These are phyloP conservation scores for Hortaea sp. DNA, from an alignment of 2,329 filamentous ascomycete species.

Conservation along the genomic window DNA sequence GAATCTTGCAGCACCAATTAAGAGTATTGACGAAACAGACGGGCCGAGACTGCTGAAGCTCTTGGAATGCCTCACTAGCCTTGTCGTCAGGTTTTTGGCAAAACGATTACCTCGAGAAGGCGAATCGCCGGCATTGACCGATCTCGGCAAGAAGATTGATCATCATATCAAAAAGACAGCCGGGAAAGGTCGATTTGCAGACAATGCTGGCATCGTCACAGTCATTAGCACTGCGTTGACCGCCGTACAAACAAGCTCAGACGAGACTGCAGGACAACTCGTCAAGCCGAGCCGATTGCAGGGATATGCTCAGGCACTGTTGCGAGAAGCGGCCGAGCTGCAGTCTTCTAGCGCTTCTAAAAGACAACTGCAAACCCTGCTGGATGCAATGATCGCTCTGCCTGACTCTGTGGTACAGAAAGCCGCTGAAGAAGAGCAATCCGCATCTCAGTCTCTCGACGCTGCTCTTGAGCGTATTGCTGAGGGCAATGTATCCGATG, in stretches of 20 bases:
- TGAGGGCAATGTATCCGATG: no score
- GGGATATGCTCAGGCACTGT: background rate
- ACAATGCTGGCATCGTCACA: background rate
- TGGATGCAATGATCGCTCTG: background rate
- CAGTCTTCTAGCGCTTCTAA: background rate
- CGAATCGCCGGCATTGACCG: background rate
- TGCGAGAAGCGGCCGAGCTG: background rate
- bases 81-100: background rate
- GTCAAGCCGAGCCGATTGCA: background rate
- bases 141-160: background rate
- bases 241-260: background rate
- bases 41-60: background rate
- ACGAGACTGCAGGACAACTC: background rate
- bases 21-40: no score
- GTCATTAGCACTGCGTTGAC: background rate
- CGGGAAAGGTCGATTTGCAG: background rate
- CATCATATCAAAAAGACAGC: background rate
- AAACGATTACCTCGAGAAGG: background rate
- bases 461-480: no score
- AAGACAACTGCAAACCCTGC: background rate
- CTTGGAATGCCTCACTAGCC: background rate
- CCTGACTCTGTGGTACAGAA: background rate
- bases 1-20: background rate
- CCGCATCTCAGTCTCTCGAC: no score
- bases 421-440: no score